Conservation (phyloP, 495 filamentous ascomycete genomes). For the Talaromyces nanjingensis region DNA sequence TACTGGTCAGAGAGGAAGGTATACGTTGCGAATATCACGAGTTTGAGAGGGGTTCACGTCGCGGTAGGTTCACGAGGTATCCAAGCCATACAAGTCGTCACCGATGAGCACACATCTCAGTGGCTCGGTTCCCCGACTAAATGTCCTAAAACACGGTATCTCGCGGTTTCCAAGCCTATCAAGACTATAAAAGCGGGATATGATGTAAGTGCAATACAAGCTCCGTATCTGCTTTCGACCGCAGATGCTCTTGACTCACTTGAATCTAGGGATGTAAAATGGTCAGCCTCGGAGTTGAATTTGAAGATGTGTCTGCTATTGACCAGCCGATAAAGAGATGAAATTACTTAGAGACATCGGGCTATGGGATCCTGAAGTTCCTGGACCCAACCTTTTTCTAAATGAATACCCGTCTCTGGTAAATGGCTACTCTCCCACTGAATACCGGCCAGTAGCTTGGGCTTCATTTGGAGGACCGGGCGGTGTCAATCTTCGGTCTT, state of each 20-base stretch:
- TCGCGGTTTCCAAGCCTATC: not conserved
- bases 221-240: not conserved
- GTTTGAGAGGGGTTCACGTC: not conserved
- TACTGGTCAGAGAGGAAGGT: conserved; percentile 1
- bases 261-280: conserved; percentile 4
- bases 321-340: not conserved
- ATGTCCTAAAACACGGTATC: not conserved
- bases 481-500: too few species aligned
- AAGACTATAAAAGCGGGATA: not conserved
- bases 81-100: conserved; percentile 1
- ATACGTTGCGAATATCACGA: not conserved
- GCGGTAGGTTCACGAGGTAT: conserved; percentile 1
- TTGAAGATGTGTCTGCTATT: not conserved
- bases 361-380: not conserved
- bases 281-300: conserved; percentile 1
- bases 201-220: not conserved
- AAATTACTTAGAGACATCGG: not conserved
- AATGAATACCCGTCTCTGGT: not conserved
- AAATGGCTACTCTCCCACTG: too few species aligned
- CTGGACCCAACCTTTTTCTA: not conserved
- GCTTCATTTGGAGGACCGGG: not conserved
- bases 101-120: not conserved
- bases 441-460: not conserved
- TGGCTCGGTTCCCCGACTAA: not conserved
- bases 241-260: not conserved